Conservation (phyloP, 148 eudicot genomes). For the Rhododendron kiyosumense region DNA sequence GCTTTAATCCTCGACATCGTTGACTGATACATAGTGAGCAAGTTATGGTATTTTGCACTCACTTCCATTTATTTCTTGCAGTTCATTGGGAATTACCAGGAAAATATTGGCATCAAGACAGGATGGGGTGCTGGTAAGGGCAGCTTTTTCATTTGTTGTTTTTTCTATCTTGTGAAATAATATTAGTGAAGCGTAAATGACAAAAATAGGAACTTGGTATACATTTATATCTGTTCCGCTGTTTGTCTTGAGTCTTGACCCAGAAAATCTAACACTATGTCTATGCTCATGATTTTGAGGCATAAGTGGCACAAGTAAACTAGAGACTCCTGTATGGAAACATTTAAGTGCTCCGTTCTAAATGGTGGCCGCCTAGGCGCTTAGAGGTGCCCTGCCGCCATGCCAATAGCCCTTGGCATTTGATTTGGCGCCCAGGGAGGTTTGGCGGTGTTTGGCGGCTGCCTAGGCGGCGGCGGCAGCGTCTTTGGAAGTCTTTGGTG, state of each 20-base stretch:
- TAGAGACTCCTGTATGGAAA: background rate
- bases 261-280: background rate
- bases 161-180: background rate
- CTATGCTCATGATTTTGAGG: background rate
- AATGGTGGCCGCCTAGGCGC: no score
- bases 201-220: background rate
- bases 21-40: background rate
- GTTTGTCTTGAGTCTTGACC: background rate
- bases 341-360: no score
- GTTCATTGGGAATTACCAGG: conserved; percentile 87
- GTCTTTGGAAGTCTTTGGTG: no score
- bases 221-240: background rate
- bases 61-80: conserved; percentile 25
- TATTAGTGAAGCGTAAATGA: background rate
- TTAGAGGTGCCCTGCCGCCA: no score
- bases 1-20: background rate
- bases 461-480: no score
- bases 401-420: no score
- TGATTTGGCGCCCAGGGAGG: no score
- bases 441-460: no score
- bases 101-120: conserved; percentile 62
- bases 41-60: background rate
- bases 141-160: background rate
- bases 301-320: background rate
- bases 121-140: conserved; percentile 92